phyloP scores from a whole-genome alignment of 1,284 basidiomycete species.

The Apiotrichum laibachii region DNA sequence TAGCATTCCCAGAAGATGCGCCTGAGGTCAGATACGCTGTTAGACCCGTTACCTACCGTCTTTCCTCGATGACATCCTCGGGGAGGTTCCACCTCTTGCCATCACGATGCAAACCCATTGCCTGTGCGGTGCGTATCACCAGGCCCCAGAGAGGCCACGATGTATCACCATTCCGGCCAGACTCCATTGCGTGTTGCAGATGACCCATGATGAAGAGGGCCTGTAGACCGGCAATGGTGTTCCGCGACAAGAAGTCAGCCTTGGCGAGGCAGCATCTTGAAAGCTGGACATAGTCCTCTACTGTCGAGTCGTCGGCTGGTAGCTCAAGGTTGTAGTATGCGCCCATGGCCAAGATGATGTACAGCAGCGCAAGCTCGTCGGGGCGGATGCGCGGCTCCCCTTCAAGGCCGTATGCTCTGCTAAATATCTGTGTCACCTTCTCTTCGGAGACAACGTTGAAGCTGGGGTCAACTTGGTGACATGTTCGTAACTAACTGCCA shows the following conservation, averaged over 20 bases:
- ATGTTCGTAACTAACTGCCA: constrained; percentile 25
- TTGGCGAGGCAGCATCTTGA: constrained; percentile 32
- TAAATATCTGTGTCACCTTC: constrained; percentile 25
- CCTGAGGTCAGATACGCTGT: constrained; percentile 3
- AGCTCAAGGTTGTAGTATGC: constrained; percentile 39
- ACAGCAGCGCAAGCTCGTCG: constrained; percentile 35
- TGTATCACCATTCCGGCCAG: constrained; percentile 37
- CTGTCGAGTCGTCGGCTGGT: constrained; percentile 31
- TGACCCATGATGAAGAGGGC: constrained; percentile 33
- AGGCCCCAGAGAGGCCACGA: constrained; percentile 44
- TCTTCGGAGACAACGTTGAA: constrained; percentile 24
- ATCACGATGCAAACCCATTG: constrained; percentile 46
- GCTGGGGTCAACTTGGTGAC: constrained; percentile 8
- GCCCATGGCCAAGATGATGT: constrained; percentile 35
- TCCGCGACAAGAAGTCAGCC: constrained; percentile 34
- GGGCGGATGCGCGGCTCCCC: neutral
- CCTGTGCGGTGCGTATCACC: constrained; percentile 34
- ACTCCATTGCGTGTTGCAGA: constrained; percentile 31
- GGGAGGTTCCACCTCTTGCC: constrained; percentile 38
- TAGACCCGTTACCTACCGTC: neutral
- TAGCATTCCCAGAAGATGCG: constrained; percentile 38
- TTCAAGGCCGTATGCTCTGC: constrained; percentile 13
- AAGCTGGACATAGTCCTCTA: constrained; percentile 31
- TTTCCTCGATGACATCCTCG: constrained; percentile 29
- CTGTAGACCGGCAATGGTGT: constrained; percentile 37